Evolutionary conservation across 345 rosid species (phyloP).

Genomic region (Citrus medica): DNA sequence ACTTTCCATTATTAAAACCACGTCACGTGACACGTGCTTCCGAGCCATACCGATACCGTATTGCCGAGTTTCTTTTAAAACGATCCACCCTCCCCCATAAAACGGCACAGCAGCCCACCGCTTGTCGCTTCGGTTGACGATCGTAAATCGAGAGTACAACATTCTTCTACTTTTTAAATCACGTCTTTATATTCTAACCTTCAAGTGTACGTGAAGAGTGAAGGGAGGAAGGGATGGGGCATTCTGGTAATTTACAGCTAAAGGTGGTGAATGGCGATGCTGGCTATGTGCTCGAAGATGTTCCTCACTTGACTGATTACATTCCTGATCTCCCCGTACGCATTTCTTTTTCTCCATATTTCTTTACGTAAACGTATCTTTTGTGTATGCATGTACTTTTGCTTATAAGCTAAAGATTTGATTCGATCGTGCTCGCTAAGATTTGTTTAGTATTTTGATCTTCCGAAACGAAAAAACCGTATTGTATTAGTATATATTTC

Average conservation of each 20-base stretch:
- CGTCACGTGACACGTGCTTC: not conserved
- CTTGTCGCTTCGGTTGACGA: not conserved
- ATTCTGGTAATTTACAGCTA: constrained; percentile 6
- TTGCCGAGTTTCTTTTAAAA: too few relatives aligned
- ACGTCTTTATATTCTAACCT: not conserved
- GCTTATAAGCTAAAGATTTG: not conserved
- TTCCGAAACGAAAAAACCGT: not conserved
- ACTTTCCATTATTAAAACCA: not conserved
- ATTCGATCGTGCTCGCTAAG: not conserved
- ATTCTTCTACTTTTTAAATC: too few relatives aligned
- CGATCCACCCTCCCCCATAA: not conserved
- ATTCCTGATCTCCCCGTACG: constrained; percentile 59
- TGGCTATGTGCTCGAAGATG: constrained; percentile 77
- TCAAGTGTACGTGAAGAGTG: not conserved
- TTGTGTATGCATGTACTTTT: not conserved
- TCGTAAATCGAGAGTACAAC: not conserved
- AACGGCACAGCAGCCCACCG: not conserved
- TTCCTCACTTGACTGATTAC: constrained; percentile 77
- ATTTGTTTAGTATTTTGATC: not conserved
- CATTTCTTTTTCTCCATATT: not conserved
- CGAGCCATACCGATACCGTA: not conserved
- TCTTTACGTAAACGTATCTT: not conserved
- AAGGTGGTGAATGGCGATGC: constrained; percentile 45
- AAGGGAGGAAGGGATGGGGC: constrained; percentile 10
- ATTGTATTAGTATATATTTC: not conserved